These are phyloP conservation scores for Leishmania tarentolae DNA, from an alignment of 208 protist genomes.

Conservation along the genomic window DNA sequence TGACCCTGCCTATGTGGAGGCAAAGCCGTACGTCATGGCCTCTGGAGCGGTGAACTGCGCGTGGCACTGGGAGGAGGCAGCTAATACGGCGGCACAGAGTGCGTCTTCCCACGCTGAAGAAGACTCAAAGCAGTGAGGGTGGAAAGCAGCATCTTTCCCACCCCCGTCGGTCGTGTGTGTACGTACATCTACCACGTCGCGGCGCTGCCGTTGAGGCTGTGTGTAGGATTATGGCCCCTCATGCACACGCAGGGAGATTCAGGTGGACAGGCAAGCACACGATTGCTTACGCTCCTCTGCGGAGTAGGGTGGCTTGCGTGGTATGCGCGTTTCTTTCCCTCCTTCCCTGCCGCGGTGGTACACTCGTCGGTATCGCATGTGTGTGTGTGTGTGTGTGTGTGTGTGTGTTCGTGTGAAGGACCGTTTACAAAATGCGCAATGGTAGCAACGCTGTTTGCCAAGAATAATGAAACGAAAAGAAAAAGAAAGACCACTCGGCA, in stretches of 20 bases:
- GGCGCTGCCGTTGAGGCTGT: not conserved
- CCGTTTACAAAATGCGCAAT: not conserved
- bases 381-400: not conserved
- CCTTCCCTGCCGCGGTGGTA: not conserved
- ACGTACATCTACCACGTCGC: not conserved
- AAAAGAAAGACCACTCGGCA: not conserved
- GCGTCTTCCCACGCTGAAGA: not conserved
- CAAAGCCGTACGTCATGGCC: constrained; percentile 70
- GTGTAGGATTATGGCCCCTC: not conserved
- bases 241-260: not conserved
- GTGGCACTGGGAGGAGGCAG: constrained; percentile 58
- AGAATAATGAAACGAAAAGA: not conserved
- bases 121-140: not conserved
- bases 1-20: constrained; percentile 57
- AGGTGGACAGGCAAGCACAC: not conserved
- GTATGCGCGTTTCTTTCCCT: not conserved
- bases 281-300: too few species aligned
- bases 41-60: constrained; percentile 73
- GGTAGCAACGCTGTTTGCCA: not conserved
- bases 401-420: not conserved
- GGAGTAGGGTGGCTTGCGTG: not conserved
- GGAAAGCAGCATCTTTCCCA: not conserved
- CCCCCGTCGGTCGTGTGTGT: not conserved
- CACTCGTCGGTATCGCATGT: not conserved
- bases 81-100: not conserved